These are phyloP conservation scores for Saturnispora gosingensis DNA, from an alignment of 805 yeast species.

Conservation along the genomic window DNA sequence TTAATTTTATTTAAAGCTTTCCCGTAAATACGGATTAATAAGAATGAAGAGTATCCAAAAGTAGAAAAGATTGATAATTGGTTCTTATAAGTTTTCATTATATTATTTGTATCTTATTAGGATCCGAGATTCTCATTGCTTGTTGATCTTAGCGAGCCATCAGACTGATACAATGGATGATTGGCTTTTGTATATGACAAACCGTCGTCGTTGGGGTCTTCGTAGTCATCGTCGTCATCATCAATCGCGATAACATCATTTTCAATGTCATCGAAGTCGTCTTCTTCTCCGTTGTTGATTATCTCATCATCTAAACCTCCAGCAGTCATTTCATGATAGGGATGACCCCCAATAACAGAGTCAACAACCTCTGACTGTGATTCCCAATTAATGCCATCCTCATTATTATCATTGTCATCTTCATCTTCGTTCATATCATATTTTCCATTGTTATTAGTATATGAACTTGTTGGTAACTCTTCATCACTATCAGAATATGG, in stretches of 20 bases:
- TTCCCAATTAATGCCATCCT: constrained; percentile 8
- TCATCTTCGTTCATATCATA: not conserved
- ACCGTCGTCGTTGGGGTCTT: constrained; percentile 78
- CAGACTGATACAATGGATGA: constrained; percentile 51
- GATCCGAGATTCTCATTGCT: constrained; percentile 9
- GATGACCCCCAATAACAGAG: constrained; percentile 28
- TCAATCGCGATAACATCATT: constrained; percentile 14
- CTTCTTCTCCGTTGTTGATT: constrained; percentile 25
- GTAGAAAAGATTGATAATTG: not conserved
- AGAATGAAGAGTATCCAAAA: not conserved
- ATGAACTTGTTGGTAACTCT: constrained; percentile 1
- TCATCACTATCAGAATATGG: constrained; percentile 7
- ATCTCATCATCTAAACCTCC: constrained; percentile 41
- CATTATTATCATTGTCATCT: constrained; percentile 2
- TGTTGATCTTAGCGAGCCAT: constrained; percentile 23
- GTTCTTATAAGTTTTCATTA: not conserved
- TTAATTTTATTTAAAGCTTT: not conserved
- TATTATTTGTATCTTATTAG: not conserved
- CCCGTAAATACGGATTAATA: not conserved
- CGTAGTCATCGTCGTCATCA: constrained; percentile 51
- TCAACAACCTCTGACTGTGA: constrained; percentile 10
- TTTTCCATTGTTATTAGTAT: not conserved
- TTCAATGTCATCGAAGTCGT: constrained; percentile 42
- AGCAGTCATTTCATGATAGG: constrained; percentile 27
- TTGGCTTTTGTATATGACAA: constrained; percentile 55